Percentiles rank a stretch among this genome's conserved stretches.
Conservation (phyloP, 352 stramenopile genomes). For the Pythium volutum region DNA sequence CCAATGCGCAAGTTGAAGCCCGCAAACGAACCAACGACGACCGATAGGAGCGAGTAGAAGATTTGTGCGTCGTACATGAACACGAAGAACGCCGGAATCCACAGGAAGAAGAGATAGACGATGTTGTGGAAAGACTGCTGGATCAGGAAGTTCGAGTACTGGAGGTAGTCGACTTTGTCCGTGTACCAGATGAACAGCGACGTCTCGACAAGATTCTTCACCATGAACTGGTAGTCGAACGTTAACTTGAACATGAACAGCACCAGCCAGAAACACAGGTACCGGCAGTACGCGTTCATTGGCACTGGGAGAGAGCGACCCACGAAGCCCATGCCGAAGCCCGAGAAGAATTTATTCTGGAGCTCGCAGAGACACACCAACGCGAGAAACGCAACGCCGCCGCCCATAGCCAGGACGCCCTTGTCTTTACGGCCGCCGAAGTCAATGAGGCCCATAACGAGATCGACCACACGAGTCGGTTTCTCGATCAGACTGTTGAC, state of each 20-base stretch:
- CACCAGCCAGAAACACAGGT: slow-evolving; percentile 81
- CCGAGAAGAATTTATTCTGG: slow-evolving; percentile 70
- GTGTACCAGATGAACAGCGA: slow-evolving; percentile 86
- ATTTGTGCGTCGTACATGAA: slow-evolving; percentile 88
- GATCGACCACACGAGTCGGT: slow-evolving; percentile 47
- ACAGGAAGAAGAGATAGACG: slow-evolving; percentile 81
- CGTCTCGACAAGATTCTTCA: slow-evolving; percentile 81
- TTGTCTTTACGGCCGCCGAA: slow-evolving; percentile 51
- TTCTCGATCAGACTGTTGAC: slow-evolving; percentile 66
- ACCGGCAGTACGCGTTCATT: slow-evolving; percentile 67
- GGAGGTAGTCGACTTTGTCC: slow-evolving; percentile 63
- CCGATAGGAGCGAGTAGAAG: slow-evolving; percentile 78
- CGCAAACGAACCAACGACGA: slow-evolving; percentile 75
- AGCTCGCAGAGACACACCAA: slow-evolving; percentile 65
- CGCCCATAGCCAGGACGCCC: slow-evolving; percentile 60
- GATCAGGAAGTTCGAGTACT: slow-evolving; percentile 84
- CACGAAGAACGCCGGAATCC: slow-evolving; percentile 78
- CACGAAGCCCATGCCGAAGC: slow-evolving; percentile 68
- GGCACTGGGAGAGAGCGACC: slow-evolving; percentile 73
- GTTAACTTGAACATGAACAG: slow-evolving; percentile 72
- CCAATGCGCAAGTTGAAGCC: slow-evolving; percentile 86
- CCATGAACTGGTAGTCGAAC: slow-evolving; percentile 87
- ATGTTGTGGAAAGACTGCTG: slow-evolving; percentile 85
- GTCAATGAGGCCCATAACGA: slow-evolving; percentile 48
- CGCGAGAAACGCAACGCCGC: slow-evolving; percentile 38